Evolutionary conservation across 768 basidiomycete species (phyloP), one percentile per base, ranked within the genome.

Genomic region (Gymnopilus dilepis): DNA sequence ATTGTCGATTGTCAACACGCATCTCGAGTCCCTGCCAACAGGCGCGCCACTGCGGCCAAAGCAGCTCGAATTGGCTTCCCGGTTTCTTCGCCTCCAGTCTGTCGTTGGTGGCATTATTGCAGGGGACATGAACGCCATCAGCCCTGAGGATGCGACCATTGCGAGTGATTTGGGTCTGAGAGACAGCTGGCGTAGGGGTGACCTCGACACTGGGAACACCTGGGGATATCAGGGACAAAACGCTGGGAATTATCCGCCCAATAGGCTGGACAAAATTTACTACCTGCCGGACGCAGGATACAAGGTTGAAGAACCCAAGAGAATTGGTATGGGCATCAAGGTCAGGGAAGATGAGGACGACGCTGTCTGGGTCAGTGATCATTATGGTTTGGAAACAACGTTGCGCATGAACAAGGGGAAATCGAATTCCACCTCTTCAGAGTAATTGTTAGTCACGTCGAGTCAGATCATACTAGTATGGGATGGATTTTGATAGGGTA

Each of bases 51-150:
- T 79, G 62, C 70, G 80, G 28, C 81, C 82, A 13, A 71, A 71
- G 54, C 90, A 92, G 74, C 62, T 92, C 66, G 72, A 73, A 37
- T 73, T 86, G 43, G 79, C 88, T 54, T 77, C 82, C 13, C 74
- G 80, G 22, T 71, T 84, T 69, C 68, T 92, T 66, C 79, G 77
- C 67, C 79, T 80, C 60, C 72, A 76, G 11, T 74, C 73, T 0
- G 70, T 88, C 15, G 72, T 79, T 24, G 88, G 86, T 1, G 91
- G 89, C 0, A 64, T 92, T 2, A 80, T 91, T 37, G 82, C 80
- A 0, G 91, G 91, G 1, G 90, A 91, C 67, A 90, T 92, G 87
- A 91, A 91, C 63, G 80, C 86, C 48, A 85, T 91, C 56, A 74
- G 74, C 2, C 68, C 74, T 1, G 72, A 73, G 15, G 89, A 91